These are phyloP conservation scores for Amylocystis lapponica DNA, from an alignment of 768 basidiomycete species.

Conservation along the genomic window DNA sequence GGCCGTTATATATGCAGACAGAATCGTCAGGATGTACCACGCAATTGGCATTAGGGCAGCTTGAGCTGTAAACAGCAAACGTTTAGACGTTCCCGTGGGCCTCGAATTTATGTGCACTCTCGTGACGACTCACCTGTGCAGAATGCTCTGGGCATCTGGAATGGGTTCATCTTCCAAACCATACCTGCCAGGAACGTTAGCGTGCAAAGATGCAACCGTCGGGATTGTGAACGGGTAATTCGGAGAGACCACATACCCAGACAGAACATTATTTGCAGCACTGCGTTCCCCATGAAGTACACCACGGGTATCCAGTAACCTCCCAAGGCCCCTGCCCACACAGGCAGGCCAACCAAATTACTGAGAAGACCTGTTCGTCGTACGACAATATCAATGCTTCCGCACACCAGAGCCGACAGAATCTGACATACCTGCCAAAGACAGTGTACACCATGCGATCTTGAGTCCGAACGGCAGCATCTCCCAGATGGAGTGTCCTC, in stretches of 20 bases:
- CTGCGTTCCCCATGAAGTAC: slow-evolving; percentile 45
- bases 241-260: slow-evolving; percentile 43
- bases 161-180: slow-evolving; percentile 59
- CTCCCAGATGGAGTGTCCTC: slow-evolving; percentile 3
- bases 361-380: slow-evolving; percentile 38
- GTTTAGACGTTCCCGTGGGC: too few species aligned
- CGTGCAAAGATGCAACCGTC: neutral
- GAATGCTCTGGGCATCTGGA: slow-evolving; percentile 50
- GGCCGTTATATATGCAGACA: slow-evolving; percentile 20
- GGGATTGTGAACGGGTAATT: neutral
- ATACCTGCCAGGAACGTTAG: slow-evolving; percentile 38
- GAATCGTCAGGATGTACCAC: slow-evolving; percentile 18
- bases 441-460: slow-evolving; percentile 53
- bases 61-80: too few species aligned
- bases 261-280: slow-evolving; percentile 53
- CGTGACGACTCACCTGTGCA: slow-evolving; percentile 46
- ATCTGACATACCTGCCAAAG: slow-evolving; percentile 40
- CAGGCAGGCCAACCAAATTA: slow-evolving; percentile 43
- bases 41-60: slow-evolving; percentile 13
- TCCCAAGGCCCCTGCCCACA: slow-evolving; percentile 38
- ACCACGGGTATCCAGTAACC: slow-evolving; percentile 43
- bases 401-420: neutral
- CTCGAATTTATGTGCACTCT: too few species aligned
- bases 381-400: neutral
- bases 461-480: slow-evolving; percentile 58